Percentiles rank a stretch among this genome's conserved stretches.
Conservation (phyloP, 371 early-diverging fungal genomes). For the Parasitella parasitica region DNA sequence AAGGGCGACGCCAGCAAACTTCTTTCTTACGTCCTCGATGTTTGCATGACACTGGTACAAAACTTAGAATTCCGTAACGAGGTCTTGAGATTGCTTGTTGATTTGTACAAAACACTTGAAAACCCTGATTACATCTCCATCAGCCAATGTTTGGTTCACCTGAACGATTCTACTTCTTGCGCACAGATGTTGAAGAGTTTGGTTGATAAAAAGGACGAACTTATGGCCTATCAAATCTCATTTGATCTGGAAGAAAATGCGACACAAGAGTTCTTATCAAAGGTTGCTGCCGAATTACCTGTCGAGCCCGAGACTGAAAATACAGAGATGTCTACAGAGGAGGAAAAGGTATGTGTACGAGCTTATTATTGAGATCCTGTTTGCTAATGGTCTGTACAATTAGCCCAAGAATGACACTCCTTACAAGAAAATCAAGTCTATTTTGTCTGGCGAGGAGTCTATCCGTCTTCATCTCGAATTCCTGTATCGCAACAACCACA, state of each 20-base stretch:
- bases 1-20: conserved; percentile 72
- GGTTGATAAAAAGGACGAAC: conserved; percentile 52
- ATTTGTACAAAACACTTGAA: conserved; percentile 72
- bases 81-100: conserved; percentile 81
- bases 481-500: conserved; percentile 91
- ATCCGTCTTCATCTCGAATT: conserved; percentile 93
- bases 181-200: conserved; percentile 75
- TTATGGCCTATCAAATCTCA: conserved; percentile 96
- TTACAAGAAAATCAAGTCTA: conserved; percentile 65
- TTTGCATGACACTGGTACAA: conserved; percentile 77
- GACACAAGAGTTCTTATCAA: conserved; percentile 87
- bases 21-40: conserved; percentile 82
- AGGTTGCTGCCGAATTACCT: conserved; percentile 68
- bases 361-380: neutral
- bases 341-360: conserved; percentile 45
- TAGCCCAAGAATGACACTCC: conserved; percentile 24
- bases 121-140: conserved; percentile 91
- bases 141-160: conserved; percentile 88
- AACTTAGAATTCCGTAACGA: conserved; percentile 82
- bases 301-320: conserved; percentile 46
- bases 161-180: conserved; percentile 75
- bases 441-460: conserved; percentile 86
- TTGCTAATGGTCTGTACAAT: neutral
- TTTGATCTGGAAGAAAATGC: conserved; percentile 96
- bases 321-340: conserved; percentile 24